A percentile compares a stretch with the other conserved stretches of the same genome.
phyloP scores from a whole-genome alignment of 106 monocot species.

The Dendrobium huoshanense region DNA sequence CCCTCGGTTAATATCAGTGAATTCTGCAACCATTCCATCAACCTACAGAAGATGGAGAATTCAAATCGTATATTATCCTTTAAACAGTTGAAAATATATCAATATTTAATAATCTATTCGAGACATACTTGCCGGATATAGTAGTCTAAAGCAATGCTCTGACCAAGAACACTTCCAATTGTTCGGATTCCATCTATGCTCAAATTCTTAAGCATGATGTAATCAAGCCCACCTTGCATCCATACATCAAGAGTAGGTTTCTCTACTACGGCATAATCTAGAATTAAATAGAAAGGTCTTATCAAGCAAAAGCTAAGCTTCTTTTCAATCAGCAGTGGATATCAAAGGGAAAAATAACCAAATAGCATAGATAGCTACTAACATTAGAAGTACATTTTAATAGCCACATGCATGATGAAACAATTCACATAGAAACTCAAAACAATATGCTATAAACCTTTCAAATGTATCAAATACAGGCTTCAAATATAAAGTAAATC shows the following conservation, averaged over 20 bases:
- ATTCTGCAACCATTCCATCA: constrained; percentile 80
- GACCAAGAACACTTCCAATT: constrained; percentile 77
- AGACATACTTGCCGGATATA: constrained; percentile 55
- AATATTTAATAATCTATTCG: neutral
- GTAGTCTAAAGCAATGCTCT: constrained; percentile 71
- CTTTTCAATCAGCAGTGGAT: neutral
- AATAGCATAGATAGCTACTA: neutral
- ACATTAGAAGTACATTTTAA: neutral
- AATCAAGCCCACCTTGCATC: constrained; percentile 82
- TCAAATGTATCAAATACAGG: neutral
- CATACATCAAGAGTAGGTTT: constrained; percentile 58
- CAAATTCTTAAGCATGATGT: constrained; percentile 51
- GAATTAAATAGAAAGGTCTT: constrained; percentile 8
- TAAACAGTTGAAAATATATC: neutral
- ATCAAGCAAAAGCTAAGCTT: neutral
- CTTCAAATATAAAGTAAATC: neutral
- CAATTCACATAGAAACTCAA: neutral
- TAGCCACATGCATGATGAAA: neutral
- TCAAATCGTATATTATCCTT: neutral
- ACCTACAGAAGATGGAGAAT: constrained; percentile 33
- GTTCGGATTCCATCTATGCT: constrained; percentile 78
- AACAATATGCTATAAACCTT: neutral
- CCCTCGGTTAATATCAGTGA: constrained; percentile 70
- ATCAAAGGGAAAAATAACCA: neutral
- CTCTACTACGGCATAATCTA: constrained; percentile 75